Evolutionary conservation across 805 yeast species (phyloP), one percentile per base, ranked within the genome.

Genomic region (Candida berthetii): DNA sequence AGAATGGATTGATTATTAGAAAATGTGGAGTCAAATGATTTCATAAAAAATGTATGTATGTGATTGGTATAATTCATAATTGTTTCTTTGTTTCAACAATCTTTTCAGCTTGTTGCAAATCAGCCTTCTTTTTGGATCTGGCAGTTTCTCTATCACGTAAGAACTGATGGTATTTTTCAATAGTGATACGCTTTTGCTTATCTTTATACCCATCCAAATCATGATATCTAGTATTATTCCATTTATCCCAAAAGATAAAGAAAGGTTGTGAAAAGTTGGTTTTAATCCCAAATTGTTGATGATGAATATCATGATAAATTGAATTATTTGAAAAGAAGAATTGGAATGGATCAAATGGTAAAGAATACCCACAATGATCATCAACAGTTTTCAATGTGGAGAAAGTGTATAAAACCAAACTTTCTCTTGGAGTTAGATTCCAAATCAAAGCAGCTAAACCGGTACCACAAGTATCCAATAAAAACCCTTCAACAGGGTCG

Each of bases 301-400:
- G 99, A 61, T 93, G 99, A 52, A 93, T 90, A 64, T 93, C 99
- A 58, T 93, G 99, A 62, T 89, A 93, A 27, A 89, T 84, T 13
- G 98, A 85, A 59, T 93, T 89, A 67, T 93, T 93, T 48, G 97
- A 98, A 76, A 93, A 93, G 18, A 91, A 42, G 35, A 79, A 58
- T 69, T 93, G 99, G 72, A 93, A 85, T 18, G 90, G 80, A 62
- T 93, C 99, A 61, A 69, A 85, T 14, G 98, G 98, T 42, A 93
- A 69, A 24, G 90, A 80, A 62, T 91, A 93, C n/a, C 99, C 99
- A 63, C 98, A 93, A 65, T 93, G 99, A 62, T 93, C 99, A 61
- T 93, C 98, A 38, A 93, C 96, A 1, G 99, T 93, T 64, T 93
- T 93, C 76, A 93, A 64, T 2, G 99, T 93, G 14, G 96, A 86